Percentiles rank a stretch among this genome's conserved stretches.
These are phyloP conservation scores for Immersiporthe knoxdaviesiana DNA, from an alignment of 2,329 filamentous ascomycete genomes.

Conservation along the genomic window DNA sequence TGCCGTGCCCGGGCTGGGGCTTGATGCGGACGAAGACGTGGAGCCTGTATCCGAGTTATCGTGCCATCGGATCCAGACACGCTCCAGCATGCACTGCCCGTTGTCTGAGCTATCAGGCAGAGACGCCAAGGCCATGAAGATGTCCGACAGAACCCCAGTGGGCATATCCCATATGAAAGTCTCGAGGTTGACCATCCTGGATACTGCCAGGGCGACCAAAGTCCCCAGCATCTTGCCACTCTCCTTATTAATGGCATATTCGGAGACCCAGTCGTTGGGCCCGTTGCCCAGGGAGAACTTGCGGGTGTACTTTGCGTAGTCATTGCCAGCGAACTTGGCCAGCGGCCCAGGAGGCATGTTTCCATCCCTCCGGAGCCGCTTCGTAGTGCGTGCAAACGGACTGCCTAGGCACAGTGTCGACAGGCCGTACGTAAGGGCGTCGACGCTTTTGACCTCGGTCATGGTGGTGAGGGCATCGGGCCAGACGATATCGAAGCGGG, in stretches of 20 bases:
- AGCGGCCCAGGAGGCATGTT: slow-evolving; percentile 31
- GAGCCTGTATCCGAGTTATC: slow-evolving; percentile 63
- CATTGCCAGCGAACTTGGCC: slow-evolving; percentile 52
- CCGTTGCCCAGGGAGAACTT: slow-evolving; percentile 88
- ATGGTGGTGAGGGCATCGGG: slow-evolving; percentile 69
- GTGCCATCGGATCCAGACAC: slow-evolving; percentile 82
- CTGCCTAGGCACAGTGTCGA: slow-evolving; percentile 76
- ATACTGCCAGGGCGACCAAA: slow-evolving; percentile 76
- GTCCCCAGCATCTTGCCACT: slow-evolving; percentile 89
- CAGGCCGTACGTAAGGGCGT: slow-evolving; percentile 81
- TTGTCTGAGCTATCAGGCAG: slow-evolving; percentile 64
- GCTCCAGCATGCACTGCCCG: slow-evolving; percentile 67
- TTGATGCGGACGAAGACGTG: slow-evolving; percentile 38
- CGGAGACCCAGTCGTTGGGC: slow-evolving; percentile 74
- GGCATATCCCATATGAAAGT: slow-evolving; percentile 90
- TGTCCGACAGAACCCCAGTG: slow-evolving; percentile 78
- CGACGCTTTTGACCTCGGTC: slow-evolving; percentile 72
- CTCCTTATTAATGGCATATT: slow-evolving; percentile 82
- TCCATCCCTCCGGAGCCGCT: slow-evolving; percentile 39
- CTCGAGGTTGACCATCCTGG: slow-evolving; percentile 80
- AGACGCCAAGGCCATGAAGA: slow-evolving; percentile 78
- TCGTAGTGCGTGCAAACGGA: slow-evolving; percentile 46
- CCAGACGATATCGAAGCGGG: slow-evolving; percentile 87
- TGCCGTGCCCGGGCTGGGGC: slow-evolving; percentile 31
- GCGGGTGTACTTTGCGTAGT: slow-evolving; percentile 77